Conservation (phyloP, 345 rosid genomes). For the Angophora floribunda region DNA sequence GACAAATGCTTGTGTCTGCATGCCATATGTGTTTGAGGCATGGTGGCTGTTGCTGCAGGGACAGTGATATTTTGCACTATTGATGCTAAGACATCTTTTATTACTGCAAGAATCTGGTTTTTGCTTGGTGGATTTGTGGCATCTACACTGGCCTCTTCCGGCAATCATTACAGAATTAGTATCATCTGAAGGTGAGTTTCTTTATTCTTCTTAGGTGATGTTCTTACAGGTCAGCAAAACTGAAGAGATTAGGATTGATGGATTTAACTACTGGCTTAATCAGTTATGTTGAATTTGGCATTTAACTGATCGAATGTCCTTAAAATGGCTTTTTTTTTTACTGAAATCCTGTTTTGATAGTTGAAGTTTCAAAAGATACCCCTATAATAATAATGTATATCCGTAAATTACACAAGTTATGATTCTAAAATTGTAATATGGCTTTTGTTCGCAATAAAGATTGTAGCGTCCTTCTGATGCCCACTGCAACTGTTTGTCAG, state of each 20-base stretch:
- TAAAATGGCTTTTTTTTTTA: not conserved
- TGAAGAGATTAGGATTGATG: not conserved
- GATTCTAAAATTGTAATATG: not conserved
- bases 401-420: not conserved
- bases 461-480: not conserved
- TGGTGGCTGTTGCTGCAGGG: conserved; percentile 62
- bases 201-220: not conserved
- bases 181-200: conserved; percentile 78
- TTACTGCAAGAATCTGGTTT: conserved; percentile 67
- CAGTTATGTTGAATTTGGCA: not conserved
- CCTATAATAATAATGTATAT: not conserved
- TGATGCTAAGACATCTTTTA: conserved; percentile 69
- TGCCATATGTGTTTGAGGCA: conserved; percentile 83
- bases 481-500: not conserved
- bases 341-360: not conserved
- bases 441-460: rapidly evolving
- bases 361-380: rapidly evolving
- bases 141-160: conserved; percentile 75
- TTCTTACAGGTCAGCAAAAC: not conserved
- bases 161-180: conserved; percentile 69
- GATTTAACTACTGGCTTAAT: not conserved
- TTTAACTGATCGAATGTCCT: not conserved
- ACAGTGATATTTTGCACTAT: conserved; percentile 59
- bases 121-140: conserved; percentile 90
- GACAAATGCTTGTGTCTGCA: conserved; percentile 79